phyloP scores from a whole-genome alignment of 129 eudicot genomes.

The Lactuca saligna region DNA sequence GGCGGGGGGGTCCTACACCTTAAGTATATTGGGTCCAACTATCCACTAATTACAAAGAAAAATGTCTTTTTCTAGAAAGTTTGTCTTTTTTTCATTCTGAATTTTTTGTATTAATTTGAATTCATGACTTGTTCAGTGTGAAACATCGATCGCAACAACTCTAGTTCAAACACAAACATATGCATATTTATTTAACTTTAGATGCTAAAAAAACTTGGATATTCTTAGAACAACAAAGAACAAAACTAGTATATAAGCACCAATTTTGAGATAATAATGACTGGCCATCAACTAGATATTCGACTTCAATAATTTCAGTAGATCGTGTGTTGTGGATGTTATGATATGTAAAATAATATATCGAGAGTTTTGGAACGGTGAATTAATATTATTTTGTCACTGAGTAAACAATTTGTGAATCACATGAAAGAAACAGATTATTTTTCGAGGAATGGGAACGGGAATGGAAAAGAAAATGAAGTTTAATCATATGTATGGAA shows the following conservation, averaged over 20 bases:
- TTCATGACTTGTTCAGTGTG: neutral
- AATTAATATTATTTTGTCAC: neutral
- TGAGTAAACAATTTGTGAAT: too few species aligned
- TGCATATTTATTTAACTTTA: too few species aligned
- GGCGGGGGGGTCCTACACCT: constrained; percentile 16
- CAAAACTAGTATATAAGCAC: too few species aligned
- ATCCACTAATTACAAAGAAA: constrained; percentile 10
- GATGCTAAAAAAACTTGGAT: too few species aligned
- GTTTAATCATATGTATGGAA: constrained; percentile 45
- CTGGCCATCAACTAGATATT: too few species aligned
- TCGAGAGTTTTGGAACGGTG: neutral
- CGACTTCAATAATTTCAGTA: too few species aligned
- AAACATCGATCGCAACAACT: neutral
- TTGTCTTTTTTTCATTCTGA: constrained; percentile 7
- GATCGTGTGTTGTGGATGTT: too few species aligned
- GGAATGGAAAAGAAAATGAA: neutral
- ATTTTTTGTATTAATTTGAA: too few species aligned
- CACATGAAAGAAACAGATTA: neutral
- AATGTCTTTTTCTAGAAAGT: constrained; percentile 15
- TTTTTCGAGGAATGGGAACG: too few species aligned
- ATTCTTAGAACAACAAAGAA: too few species aligned
- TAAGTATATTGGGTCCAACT: constrained; percentile 20
- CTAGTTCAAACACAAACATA: neutral
- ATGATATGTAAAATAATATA: too few species aligned
- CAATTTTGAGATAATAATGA: too few species aligned